phyloP scores from a whole-genome alignment of 2,329 filamentous ascomycete genomes.

The Phaeophleospora eucalypticola region DNA sequence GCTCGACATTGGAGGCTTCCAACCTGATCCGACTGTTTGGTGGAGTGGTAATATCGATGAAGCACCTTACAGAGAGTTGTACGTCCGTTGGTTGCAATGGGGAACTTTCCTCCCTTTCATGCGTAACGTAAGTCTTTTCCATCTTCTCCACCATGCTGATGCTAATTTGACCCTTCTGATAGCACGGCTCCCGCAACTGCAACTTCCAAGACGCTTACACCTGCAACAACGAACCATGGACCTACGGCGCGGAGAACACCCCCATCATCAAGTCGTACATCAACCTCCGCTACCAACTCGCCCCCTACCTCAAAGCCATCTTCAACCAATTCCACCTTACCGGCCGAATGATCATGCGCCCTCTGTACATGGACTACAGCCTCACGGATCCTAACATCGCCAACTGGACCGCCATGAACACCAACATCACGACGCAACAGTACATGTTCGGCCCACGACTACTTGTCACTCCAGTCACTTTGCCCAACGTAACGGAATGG shows the following conservation, averaged over 20 bases:
- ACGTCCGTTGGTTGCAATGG: slow-evolving; percentile 33
- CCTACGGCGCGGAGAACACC: slow-evolving; percentile 27
- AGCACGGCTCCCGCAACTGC: slow-evolving; percentile 27
- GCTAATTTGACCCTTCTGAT: not conserved
- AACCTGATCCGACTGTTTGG: slow-evolving; percentile 31
- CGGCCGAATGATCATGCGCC: slow-evolving; percentile 37
- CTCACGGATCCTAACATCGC: slow-evolving; percentile 27
- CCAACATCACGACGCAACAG: slow-evolving; percentile 36
- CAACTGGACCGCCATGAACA: slow-evolving; percentile 26
- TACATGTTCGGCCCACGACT: slow-evolving; percentile 39
- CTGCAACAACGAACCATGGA: slow-evolving; percentile 35
- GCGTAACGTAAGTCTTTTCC: slow-evolving; percentile 18
- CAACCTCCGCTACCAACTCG: slow-evolving; percentile 27
- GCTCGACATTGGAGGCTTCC: slow-evolving; percentile 30
- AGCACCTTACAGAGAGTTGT: slow-evolving; percentile 28
- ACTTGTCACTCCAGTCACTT: slow-evolving; percentile 36
- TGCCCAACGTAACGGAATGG: slow-evolving; percentile 36
- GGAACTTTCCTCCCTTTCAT: slow-evolving; percentile 32
- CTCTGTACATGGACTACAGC: slow-evolving; percentile 39
- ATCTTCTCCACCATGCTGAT: not conserved
- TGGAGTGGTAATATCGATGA: slow-evolving; percentile 34
- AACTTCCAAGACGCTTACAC: slow-evolving; percentile 34
- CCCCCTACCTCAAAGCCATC: slow-evolving; percentile 30
- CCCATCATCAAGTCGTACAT: slow-evolving; percentile 31
- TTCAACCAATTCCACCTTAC: slow-evolving; percentile 34